Evolutionary conservation across 495 filamentous ascomycete species (phyloP), one percentile per base, ranked within the genome.

Genomic region (Aspergillus leporis): DNA sequence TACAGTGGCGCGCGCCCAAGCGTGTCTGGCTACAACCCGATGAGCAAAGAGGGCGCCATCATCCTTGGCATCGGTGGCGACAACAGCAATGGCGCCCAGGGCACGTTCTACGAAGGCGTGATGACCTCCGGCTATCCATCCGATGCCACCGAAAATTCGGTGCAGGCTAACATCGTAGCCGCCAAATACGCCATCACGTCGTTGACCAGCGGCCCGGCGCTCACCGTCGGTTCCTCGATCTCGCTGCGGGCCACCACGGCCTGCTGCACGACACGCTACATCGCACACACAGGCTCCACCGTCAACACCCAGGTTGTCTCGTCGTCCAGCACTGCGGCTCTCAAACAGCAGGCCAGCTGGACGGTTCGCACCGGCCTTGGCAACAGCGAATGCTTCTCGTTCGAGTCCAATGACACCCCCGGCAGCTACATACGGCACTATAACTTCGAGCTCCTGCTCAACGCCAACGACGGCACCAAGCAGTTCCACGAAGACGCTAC

Each of bases 31-130:
- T 85, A 85, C 63, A 81, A 84, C 68, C 82, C 82, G 0, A 86
- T 86, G 82, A 69, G 63, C 70, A 83, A 85, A 59, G 82, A 85
- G 56, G 81, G 82, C n/a, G 78, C 83, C 53, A 84, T 85, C 55
- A 80, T 85, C 60, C 82, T 85, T 34, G 81, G 82, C 34, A 85
- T 83, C 50, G 82, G 82, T 51, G 81, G 81, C 18, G 81, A 84
- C 54, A 84, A 85, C 68, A 85, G 81, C 58, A 63, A 65, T 51
- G 55, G 77, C 56, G 81, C 75, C 19, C 81, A 85, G 67, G 83
- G 83, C 40, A 85, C 83, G 0, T 85, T 84, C 71, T 85, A 85
- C 68, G 82, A 85, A 65, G 83, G 83, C 40, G 83, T 78, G 1
- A 83, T 85, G 82, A 85, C 83, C 55, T 69, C 74, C 6, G 81